A percentile compares a stretch with the other conserved stretches of the same genome.
Conservation (phyloP, 768 basidiomycete species). For the Rhizopogon roseolus region DNA sequence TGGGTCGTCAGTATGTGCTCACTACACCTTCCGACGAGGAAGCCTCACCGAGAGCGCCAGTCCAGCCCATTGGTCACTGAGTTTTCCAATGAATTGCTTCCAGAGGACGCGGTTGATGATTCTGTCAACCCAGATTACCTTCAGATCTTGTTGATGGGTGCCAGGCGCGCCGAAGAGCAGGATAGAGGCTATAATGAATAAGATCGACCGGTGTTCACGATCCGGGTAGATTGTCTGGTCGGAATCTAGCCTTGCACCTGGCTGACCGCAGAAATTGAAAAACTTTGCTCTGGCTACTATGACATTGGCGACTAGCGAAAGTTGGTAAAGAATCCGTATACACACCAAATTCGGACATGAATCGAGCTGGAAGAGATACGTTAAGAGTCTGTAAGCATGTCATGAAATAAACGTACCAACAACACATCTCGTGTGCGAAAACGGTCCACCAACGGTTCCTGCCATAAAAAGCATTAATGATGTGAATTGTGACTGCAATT, state of each 20-base stretch:
- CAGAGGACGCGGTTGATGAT: conserved; percentile 34
- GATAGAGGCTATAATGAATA: conserved; percentile 31
- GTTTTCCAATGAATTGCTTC: conserved; percentile 34
- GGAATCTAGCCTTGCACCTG: conserved; percentile 27
- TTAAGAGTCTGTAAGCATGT: not conserved
- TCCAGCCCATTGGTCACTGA: conserved; percentile 43
- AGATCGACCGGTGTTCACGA: conserved; percentile 17
- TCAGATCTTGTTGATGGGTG: conserved; percentile 33
- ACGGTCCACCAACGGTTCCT: not conserved
- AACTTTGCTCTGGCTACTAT: conserved; percentile 23
- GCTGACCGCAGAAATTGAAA: conserved; percentile 32
- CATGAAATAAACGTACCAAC: not conserved
- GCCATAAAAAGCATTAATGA: not conserved
- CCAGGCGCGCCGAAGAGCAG: conserved; percentile 43
- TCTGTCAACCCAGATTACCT: conserved; percentile 40
- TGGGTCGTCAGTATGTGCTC: not conserved
- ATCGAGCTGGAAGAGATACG: conserved; percentile 24
- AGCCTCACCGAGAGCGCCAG: conserved; percentile 41
- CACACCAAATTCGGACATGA: conserved; percentile 41
- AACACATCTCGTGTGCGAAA: not conserved
- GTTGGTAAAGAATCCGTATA: not conserved
- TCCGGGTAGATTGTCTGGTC: conserved; percentile 18
- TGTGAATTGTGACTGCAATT: not conserved
- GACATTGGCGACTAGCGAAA: not conserved
- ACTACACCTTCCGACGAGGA: not conserved